phyloP scores from a whole-genome alignment of 441 rosid species.

The Francoa sonchifolia region DNA sequence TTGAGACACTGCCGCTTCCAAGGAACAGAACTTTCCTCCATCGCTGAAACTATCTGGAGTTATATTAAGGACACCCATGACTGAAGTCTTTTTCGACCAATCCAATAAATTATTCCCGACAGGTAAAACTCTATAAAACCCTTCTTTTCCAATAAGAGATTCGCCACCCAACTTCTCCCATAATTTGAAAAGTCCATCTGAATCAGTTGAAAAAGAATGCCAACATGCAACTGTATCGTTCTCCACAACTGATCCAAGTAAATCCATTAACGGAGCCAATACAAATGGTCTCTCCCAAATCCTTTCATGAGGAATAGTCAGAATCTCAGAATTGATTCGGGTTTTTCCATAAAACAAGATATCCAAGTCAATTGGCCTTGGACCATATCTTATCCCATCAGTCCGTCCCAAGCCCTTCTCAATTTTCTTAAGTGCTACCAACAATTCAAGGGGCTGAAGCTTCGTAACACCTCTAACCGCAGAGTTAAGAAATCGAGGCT shows the following conservation, averaged over 20 bases:
- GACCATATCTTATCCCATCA: constrained; percentile 68
- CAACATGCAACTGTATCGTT: constrained; percentile 61
- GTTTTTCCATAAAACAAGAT: constrained; percentile 75
- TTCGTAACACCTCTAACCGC: constrained; percentile 76
- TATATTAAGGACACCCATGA: constrained; percentile 85
- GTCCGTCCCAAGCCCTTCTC: constrained; percentile 79
- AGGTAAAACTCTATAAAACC: constrained; percentile 69
- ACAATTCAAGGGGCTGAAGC: constrained; percentile 73
- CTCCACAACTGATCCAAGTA: constrained; percentile 52
- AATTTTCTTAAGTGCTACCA: constrained; percentile 56
- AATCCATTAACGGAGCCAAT: constrained; percentile 76
- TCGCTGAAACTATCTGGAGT: constrained; percentile 97
- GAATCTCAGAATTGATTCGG: constrained; percentile 41
- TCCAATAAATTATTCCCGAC: constrained; percentile 63
- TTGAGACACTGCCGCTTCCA: constrained; percentile 62
- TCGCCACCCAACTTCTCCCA: constrained; percentile 86
- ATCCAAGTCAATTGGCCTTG: constrained; percentile 85
- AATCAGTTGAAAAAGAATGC: constrained; percentile 50
- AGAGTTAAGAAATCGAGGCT: constrained; percentile 82
- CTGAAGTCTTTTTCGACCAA: constrained; percentile 53
- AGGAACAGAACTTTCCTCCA: constrained; percentile 59
- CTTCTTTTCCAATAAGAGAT: constrained; percentile 55
- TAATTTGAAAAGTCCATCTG: constrained; percentile 45
- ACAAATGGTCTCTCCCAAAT: constrained; percentile 94
- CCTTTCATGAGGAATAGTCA: constrained; percentile 70